A percentile compares a stretch with the other conserved stretches of the same genome.
Conservation (phyloP, 345 rosid species). For the Dipteronia dyeriana region DNA sequence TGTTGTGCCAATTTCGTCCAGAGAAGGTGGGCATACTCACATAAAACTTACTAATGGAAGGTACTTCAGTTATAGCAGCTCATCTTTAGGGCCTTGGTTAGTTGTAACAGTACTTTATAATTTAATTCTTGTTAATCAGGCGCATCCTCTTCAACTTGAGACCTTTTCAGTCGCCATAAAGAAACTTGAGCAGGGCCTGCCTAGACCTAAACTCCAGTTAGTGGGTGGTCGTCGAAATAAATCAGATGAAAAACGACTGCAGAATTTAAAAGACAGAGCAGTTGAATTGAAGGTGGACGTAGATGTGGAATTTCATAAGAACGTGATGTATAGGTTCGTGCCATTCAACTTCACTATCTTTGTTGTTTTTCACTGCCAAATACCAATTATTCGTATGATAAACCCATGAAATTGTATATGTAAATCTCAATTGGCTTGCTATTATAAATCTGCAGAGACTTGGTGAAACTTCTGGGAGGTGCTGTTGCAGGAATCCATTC, state of each 20-base stretch:
- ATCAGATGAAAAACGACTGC: slow-evolving; percentile 80
- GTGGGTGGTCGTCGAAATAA: slow-evolving; percentile 93
- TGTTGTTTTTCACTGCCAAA: slow-evolving; percentile 4
- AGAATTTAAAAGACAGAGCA: slow-evolving; percentile 71
- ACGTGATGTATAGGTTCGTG: slow-evolving; percentile 69
- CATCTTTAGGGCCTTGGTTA: slow-evolving; percentile 23
- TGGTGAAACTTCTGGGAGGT: slow-evolving; percentile 66
- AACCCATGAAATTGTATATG: background rate
- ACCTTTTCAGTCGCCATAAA: slow-evolving; percentile 69
- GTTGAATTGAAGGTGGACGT: slow-evolving; percentile 57
- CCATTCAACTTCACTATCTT: slow-evolving; percentile 11
- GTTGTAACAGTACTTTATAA: slow-evolving; percentile 21
- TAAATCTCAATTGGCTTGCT: background rate
- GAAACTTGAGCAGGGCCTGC: slow-evolving; percentile 48
- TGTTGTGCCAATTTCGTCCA: slow-evolving; percentile 95
- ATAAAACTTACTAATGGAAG: slow-evolving; percentile 34
- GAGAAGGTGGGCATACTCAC: slow-evolving; percentile 84
- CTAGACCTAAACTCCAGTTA: slow-evolving; percentile 81
- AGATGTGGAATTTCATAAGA: slow-evolving; percentile 75
- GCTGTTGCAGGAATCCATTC: slow-evolving; percentile 82
- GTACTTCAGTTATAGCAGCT: slow-evolving; percentile 37
- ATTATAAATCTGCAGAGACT: slow-evolving; percentile 54
- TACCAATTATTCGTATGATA: background rate
- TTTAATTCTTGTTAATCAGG: slow-evolving; percentile 53
- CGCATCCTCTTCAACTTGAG: slow-evolving; percentile 88